These are phyloP conservation scores for Simplicillium aogashimaense DNA, from an alignment of 2,329 filamentous ascomycete species.

Conservation along the genomic window DNA sequence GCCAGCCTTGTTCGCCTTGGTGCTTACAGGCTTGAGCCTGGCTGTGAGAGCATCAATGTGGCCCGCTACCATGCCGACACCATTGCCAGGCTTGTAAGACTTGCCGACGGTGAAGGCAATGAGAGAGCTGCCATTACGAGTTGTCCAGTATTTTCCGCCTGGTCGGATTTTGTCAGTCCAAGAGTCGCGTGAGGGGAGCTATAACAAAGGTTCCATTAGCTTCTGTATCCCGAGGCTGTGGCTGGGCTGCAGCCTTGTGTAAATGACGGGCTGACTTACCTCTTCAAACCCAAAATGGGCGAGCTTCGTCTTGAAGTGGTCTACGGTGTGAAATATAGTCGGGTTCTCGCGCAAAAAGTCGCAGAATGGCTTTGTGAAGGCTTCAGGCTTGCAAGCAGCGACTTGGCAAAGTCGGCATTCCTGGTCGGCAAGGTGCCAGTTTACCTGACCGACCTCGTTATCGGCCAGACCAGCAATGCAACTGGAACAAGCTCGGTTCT, in stretches of 20 bases:
- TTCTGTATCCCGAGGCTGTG: not conserved
- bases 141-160: constrained; percentile 83
- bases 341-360: constrained; percentile 84
- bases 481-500: constrained; percentile 25
- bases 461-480: constrained; percentile 25
- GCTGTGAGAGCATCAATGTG: constrained; percentile 91
- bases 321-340: constrained; percentile 85
- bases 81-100: constrained; percentile 74
- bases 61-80: constrained; percentile 78
- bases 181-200: constrained; percentile 68
- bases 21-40: constrained; percentile 82
- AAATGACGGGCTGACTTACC: too few relatives aligned
- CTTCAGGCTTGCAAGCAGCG: constrained; percentile 39
- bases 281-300: constrained; percentile 62
- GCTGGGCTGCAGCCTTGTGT: not conserved
- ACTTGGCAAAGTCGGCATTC: constrained; percentile 26
- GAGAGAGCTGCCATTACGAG: constrained; percentile 75
- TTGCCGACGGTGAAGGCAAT: constrained; percentile 79
- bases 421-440: constrained; percentile 16
- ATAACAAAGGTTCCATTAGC: constrained; percentile 5
- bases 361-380: constrained; percentile 75
- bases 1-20: constrained; percentile 72
- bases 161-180: constrained; percentile 65
- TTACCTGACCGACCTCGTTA: constrained; percentile 18
- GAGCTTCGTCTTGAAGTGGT: constrained; percentile 66